These are phyloP conservation scores for Hyphochytrium catenoides DNA, from an alignment of 352 stramenopile genomes.

Conservation along the genomic window DNA sequence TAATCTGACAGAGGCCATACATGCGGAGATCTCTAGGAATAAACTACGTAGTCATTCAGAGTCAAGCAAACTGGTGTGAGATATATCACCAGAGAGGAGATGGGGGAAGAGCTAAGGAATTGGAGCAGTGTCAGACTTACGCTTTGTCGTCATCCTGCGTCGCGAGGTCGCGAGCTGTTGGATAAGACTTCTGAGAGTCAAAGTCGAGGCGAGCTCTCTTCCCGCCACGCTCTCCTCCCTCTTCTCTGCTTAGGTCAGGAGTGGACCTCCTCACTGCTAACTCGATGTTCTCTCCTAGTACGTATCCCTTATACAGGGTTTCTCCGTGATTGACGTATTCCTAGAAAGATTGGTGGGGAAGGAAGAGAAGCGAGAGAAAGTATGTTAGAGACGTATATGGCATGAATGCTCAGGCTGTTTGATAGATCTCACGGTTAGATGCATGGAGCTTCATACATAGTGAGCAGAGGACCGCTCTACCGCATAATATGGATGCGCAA, in stretches of 20 bases:
- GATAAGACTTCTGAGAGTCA: slow-evolving; percentile 49
- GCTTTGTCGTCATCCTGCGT: neutral
- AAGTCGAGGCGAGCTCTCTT: slow-evolving; percentile 35
- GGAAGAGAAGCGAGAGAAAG: neutral
- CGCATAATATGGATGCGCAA: no score
- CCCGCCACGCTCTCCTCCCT: slow-evolving; percentile 8
- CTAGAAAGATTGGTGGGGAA: slow-evolving; percentile 9
- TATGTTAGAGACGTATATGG: neutral
- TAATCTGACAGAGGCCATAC: no score
- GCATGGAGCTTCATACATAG: no score
- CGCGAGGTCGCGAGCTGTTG: slow-evolving; percentile 12
- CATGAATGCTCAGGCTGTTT: no score
- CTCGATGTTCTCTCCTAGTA: slow-evolving; percentile 38
- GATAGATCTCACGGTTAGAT: no score
- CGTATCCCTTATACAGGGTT: slow-evolving; percentile 52
- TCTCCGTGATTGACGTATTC: slow-evolving; percentile 54
- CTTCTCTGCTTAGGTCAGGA: no score
- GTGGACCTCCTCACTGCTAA: slow-evolving; percentile 42
- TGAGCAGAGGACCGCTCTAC: no score
- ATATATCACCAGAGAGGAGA: neutral
- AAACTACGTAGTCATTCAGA: slow-evolving; percentile 14
- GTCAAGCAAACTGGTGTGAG: neutral
- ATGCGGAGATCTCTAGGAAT: no score
- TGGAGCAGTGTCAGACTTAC: neutral
- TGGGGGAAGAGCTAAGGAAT: slow-evolving; percentile 2